Base-by-base conservation (phyloP, 2,329 filamentous ascomycete species). In the Zelopaecilomyces penicillatus region DNA sequence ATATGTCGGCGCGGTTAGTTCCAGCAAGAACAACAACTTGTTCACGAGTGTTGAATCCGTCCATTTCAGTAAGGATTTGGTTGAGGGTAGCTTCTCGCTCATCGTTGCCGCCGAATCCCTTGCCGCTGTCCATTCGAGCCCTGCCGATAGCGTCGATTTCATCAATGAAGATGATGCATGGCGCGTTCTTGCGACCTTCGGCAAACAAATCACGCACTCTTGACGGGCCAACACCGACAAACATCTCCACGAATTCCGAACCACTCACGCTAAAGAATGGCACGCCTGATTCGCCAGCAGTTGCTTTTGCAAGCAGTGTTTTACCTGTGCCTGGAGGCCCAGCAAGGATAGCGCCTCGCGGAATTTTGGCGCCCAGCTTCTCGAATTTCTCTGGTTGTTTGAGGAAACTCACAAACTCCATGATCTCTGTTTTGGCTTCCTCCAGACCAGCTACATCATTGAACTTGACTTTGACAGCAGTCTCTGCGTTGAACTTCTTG, bases 231-330 rank as follows among this genome's bases (percentile, higher is more conserved):
- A 98, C 93, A 79, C 93, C 93, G 42, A 98, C 93, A 62, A 98
- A 98, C 91, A 98, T 98, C 69, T 98, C 93, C 30, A 98, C 91
- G 61, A 98, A 98, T 64, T 98, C 93, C 40, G 93, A 98, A 62
- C 93, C 93, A 65, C 89, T 96, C 57, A 98, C 93, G 59, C 87
- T 95, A 76, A 90, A 98, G 76, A 98, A 98, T 1, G 93, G 93
- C 30, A 98, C 93, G 37, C 86, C 85, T 28, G 93, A 96, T 70
- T 98, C 93, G 62, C 93, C 93, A 41, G 93, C 93, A 7, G 93
- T 98, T 10, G 93, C 93, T 71, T 98, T 98, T 51, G 93, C 93
- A 38, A 98, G 79, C 50, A 98, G 71, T 3, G 93, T 98, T 73
- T 98, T 98, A 82, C 93, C 93, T 39, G 93, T 98, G 74, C 93